Conservation (phyloP, 768 basidiomycete species). For the Suillus sp. region DNA sequence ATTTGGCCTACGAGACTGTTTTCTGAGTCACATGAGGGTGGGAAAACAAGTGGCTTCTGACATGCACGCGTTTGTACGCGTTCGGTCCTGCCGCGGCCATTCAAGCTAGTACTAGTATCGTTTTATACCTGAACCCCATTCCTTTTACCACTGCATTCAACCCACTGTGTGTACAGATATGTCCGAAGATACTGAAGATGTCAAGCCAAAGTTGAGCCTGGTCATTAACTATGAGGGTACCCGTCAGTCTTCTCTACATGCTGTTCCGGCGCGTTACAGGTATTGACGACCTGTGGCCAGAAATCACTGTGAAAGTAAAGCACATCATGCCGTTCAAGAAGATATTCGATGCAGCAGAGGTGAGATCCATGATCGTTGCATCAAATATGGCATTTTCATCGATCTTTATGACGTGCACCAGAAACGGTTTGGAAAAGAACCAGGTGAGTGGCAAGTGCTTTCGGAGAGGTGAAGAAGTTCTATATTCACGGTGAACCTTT, state of each 20-base stretch:
- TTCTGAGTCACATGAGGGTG: conserved; percentile 3
- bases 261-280: conserved; percentile 10
- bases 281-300: conserved; percentile 35
- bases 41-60: conserved; percentile 8
- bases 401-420: conserved; percentile 25
- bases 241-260: conserved; percentile 38
- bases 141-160: conserved; percentile 9
- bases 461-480: not conserved
- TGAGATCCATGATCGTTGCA: conserved; percentile 31
- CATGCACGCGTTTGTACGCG: conserved; percentile 22
- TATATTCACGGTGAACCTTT: not conserved
- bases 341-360: conserved; percentile 69
- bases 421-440: conserved; percentile 61
- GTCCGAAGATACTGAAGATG: conserved; percentile 46
- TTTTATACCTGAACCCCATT: not conserved
- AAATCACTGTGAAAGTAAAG: conserved; percentile 69
- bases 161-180: conserved; percentile 16
- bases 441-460: conserved; percentile 41
- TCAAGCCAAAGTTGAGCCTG: conserved; percentile 74
- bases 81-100: conserved; percentile 4
- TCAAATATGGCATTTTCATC: not conserved
- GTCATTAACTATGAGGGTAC: conserved; percentile 55
- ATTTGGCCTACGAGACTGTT: too few species aligned
- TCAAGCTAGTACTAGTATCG: not conserved
- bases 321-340: conserved; percentile 63